Base-by-base conservation (phyloP, 2,329 filamentous ascomycete species). In the Pseudocercospora macadamiae region DNA sequence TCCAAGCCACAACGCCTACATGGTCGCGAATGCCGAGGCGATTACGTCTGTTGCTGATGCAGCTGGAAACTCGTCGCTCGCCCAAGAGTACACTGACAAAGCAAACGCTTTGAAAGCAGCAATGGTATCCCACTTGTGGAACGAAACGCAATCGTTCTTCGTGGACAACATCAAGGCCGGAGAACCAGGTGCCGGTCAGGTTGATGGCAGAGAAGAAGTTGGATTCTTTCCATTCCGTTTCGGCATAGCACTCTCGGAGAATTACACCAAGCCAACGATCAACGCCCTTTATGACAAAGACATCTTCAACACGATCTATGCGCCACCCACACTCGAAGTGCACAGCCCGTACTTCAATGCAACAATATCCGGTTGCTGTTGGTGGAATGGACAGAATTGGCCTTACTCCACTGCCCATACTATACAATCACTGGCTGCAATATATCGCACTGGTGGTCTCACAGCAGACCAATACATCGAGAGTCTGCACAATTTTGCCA, bases 341-440 rank as follows among this genome's bases (percentile, higher is more conserved):
- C 69, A 71, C 16, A 74, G 77, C 59, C 71, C 71, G 4, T 79
- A 75, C 67, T 79, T 74, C 62, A 65, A 64, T 6, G 74, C 70
- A 42, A 73, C 73, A 26, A 66, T 53, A 12, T 64, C 58, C 5
- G 67, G 62, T 34, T 69, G 76, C 55, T 79, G 77, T 60, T 73
- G 71, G 53, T 80, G 77, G 78, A 72, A 79, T 54, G 77, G 78
- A 1, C 75, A 76, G 61, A 77, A 74, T n/a, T 80, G 78, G 78
- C 77, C 78, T 2, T 80, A 73, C 60, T 74, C 74, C 2, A 80
- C 77, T 1, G 65, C 73, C 3, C 74, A 78, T 55, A 77, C 73
- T 12, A 65, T 72, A 3, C 74, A 78, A 53, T 77, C 73, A 14
- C 69, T 80, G 10, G 77, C 75, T 12, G 67, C 67, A 3, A 57